Base-by-base conservation (phyloP, 371 early-diverging fungal species). In the Mortierella sp. region DNA sequence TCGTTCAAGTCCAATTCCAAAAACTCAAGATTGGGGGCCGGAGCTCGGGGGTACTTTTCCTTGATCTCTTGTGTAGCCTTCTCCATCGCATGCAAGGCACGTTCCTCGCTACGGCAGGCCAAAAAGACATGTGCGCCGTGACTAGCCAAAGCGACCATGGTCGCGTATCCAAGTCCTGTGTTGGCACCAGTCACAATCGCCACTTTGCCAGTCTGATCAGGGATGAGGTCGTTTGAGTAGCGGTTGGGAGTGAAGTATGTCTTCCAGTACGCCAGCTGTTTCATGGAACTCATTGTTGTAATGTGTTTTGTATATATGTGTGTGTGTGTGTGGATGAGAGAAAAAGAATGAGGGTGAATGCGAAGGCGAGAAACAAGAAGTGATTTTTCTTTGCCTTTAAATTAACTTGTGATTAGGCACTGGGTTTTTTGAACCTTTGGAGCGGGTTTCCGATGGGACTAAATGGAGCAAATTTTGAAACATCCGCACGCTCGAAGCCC, bases 171-270 rank as follows among this genome's bases (percentile, higher is more conserved):
- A 51, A 95, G 89, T 83, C 96, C 96, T 24, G 92, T 88, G 78
- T 91, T 93, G n/a, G 92, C 93, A 43, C 96, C 96, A 32, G 95
- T 95, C 44, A 95, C 92, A 24, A 96, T 89, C 35, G 92, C 92
- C 63, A 75, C 72, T 88, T 94, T 94, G 51, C 93, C 94, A 38
- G 89, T 83, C 44, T 92, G 89, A 77, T 92, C 89, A 41, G 95
- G 94, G 73, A 95, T 91, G 27, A 90, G 65, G 18, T 90, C 84
- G 29, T 88, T 79, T 5, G 82, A 70, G 60, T 73, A 90, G 4
- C 74, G 63, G n/a, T 75, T 71, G 5, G 74, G 70, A 21, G 75
- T 78, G 46, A 74, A 10, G 21, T 41, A 65, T 2, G 77, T 75
- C 75, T 82, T 82, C 81, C 81, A 80, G 41, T 24, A 79, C 8